Evolutionary conservation across 2,329 filamentous ascomycete genomes (phyloP).

Genomic region (Arthrobotrys megalospora): DNA sequence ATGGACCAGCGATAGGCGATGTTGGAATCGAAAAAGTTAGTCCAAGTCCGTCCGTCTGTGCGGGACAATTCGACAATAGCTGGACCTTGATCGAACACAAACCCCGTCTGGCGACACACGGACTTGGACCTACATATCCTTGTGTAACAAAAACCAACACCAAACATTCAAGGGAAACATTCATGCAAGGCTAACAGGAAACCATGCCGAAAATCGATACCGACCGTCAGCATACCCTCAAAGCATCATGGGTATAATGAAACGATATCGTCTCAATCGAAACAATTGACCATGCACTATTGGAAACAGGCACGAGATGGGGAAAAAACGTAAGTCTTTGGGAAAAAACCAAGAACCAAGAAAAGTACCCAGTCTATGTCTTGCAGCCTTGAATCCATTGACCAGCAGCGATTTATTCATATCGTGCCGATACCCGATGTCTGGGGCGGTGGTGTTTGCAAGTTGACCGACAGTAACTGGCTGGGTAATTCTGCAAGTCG

Average conservation of each 20-base stretch:
- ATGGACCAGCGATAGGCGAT: too few relatives aligned
- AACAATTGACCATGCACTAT: constrained; percentile 4
- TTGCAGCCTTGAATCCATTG: constrained; percentile 15
- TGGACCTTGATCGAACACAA: too few relatives aligned
- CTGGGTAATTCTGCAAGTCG: constrained; percentile 10
- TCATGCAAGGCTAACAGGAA: neutral
- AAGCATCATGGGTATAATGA: neutral
- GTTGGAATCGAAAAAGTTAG: too few relatives aligned
- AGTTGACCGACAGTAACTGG: neutral
- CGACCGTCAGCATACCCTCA: neutral
- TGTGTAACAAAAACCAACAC: constrained; percentile 17
- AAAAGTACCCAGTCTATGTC: neutral
- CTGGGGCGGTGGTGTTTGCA: too few relatives aligned
- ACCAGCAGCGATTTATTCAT: neutral
- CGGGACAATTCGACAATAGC: too few relatives aligned
- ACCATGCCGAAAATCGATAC: constrained; percentile 12
- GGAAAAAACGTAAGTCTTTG: neutral
- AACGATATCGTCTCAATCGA: constrained; percentile 1
- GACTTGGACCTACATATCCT: neutral
- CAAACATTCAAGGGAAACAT: neutral
- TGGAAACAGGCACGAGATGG: neutral
- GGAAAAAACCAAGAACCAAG: neutral
- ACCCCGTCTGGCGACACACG: too few relatives aligned
- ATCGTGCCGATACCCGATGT: neutral
- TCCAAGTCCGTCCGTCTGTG: too few relatives aligned